These are phyloP conservation scores for Aleurites moluccanus DNA, from an alignment of 441 rosid species.

Conservation along the genomic window DNA sequence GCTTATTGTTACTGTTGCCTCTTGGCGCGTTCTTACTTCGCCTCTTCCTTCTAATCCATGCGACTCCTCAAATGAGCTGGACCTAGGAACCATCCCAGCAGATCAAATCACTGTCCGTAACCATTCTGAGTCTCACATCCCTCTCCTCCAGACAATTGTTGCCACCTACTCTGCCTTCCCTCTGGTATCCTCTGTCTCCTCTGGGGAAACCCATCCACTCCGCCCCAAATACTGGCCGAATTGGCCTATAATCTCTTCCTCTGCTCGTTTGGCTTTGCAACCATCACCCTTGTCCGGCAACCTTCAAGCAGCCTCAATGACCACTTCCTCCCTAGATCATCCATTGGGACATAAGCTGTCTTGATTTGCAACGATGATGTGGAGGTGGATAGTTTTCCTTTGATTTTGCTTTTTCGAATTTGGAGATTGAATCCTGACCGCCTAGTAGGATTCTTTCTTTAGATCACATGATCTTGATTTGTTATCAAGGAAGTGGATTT, in stretches of 20 bases:
- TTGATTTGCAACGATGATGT: slow-evolving; percentile 85
- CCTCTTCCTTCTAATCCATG: slow-evolving; percentile 42
- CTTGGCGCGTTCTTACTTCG: slow-evolving; percentile 28
- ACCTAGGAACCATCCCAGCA: slow-evolving; percentile 43
- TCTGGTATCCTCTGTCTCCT: slow-evolving; percentile 64
- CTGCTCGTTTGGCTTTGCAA: slow-evolving; percentile 53
- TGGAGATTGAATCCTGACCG: slow-evolving; percentile 73
- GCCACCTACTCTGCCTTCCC: slow-evolving; percentile 61
- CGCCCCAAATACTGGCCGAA: slow-evolving; percentile 40
- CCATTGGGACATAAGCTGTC: slow-evolving; percentile 61
- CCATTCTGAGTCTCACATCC: slow-evolving; percentile 73
- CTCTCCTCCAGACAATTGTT: slow-evolving; percentile 72
- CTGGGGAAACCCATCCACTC: slow-evolving; percentile 86
- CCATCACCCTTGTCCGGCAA: slow-evolving; percentile 65
- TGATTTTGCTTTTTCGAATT: slow-evolving; percentile 68
- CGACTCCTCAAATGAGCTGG: slow-evolving; percentile 30
- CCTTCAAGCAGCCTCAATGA: slow-evolving; percentile 72
- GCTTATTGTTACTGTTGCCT: slow-evolving; percentile 13
- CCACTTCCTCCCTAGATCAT: slow-evolving; percentile 65
- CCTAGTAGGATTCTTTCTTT: slow-evolving; percentile 61
- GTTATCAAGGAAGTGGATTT: slow-evolving; percentile 66
- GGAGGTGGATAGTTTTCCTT: slow-evolving; percentile 65
- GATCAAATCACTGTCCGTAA: slow-evolving; percentile 86
- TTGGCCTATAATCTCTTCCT: slow-evolving; percentile 54
- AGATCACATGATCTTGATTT: slow-evolving; percentile 79